phyloP scores from a whole-genome alignment of 768 basidiomycete species.

The Astraeus odoratus region DNA sequence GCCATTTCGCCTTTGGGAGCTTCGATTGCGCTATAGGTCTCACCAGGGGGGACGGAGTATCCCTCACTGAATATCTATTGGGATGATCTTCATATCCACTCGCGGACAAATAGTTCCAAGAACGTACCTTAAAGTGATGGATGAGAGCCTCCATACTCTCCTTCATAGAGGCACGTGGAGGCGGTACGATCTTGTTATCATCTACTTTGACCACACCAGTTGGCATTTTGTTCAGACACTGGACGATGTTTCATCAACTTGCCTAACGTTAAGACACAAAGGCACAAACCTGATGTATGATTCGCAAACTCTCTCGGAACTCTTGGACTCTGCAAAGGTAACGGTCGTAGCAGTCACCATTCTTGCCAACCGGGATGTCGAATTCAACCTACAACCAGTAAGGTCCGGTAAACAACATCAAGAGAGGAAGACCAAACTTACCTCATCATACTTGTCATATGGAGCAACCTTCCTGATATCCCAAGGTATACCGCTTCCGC shows the following conservation, averaged over 20 bases:
- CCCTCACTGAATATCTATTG: conserved; percentile 89
- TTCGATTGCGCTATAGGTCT: conserved; percentile 96
- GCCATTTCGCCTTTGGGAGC: conserved; percentile 99
- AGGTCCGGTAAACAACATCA: background rate
- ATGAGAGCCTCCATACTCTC: conserved; percentile 98
- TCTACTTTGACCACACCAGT: conserved; percentile 89
- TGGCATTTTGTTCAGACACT: conserved; percentile 98
- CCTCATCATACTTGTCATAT: conserved; percentile 96
- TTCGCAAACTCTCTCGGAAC: conserved; percentile 89
- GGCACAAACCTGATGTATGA: conserved; percentile 63
- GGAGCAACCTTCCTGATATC: conserved; percentile 87
- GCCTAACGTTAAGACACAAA: background rate
- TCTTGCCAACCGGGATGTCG: conserved; percentile 92
- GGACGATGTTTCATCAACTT: conserved; percentile 4
- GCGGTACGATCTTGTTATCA: conserved; percentile 95
- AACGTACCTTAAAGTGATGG: conserved; percentile 88
- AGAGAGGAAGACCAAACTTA: conserved; percentile 21
- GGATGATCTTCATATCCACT: conserved; percentile 1
- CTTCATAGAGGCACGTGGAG: conserved; percentile 97
- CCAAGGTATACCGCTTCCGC: conserved; percentile 93
- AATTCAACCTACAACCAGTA: conserved; percentile 73
- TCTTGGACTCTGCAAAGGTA: conserved; percentile 98
- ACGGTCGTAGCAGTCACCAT: conserved; percentile 97
- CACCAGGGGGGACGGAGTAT: conserved; percentile 91
- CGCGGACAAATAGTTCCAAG: background rate